phyloP scores from a whole-genome alignment of 2,329 filamentous ascomycete species.

The Cladosporium austrohemisphaericum region DNA sequence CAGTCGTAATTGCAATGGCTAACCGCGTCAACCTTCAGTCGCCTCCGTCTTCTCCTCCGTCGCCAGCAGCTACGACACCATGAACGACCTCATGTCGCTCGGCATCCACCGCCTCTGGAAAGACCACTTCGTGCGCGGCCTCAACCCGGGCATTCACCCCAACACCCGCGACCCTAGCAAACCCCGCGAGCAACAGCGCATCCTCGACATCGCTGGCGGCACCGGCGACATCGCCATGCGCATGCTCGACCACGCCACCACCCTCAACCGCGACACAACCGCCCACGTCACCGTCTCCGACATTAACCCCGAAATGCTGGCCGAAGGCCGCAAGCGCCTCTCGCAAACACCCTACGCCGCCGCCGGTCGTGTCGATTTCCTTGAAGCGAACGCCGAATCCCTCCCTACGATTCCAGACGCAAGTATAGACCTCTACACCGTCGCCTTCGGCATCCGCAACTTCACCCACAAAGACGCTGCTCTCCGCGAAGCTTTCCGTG shows the following conservation, averaged over 20 bases:
- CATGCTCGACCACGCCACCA: slow-evolving; percentile 81
- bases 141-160: slow-evolving; percentile 71
- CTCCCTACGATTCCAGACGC: slow-evolving; percentile 62
- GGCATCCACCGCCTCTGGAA: slow-evolving; percentile 97
- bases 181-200: slow-evolving; percentile 58
- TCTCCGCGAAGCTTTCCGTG: slow-evolving; percentile 76
- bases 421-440: slow-evolving; percentile 91
- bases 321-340: slow-evolving; percentile 78
- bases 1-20: not conserved
- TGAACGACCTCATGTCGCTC: slow-evolving; percentile 99
- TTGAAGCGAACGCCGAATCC: slow-evolving; percentile 85
- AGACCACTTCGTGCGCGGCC: slow-evolving; percentile 87
- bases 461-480: slow-evolving; percentile 89
- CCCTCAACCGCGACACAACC: slow-evolving; percentile 72
- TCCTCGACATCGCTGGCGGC: slow-evolving; percentile 94
- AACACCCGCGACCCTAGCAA: slow-evolving; percentile 43
- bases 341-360: slow-evolving; percentile 58
- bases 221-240: slow-evolving; percentile 98
- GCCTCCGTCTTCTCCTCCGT: slow-evolving; percentile 92
- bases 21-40: slow-evolving; percentile 50
- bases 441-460: slow-evolving; percentile 95
- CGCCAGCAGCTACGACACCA: slow-evolving; percentile 88
- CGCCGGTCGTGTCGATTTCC: slow-evolving; percentile 60
- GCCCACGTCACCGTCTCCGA: slow-evolving; percentile 88
- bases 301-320: slow-evolving; percentile 94